Base-by-base conservation (phyloP, 495 filamentous ascomycete genomes). In the Choiromyces venosus region DNA sequence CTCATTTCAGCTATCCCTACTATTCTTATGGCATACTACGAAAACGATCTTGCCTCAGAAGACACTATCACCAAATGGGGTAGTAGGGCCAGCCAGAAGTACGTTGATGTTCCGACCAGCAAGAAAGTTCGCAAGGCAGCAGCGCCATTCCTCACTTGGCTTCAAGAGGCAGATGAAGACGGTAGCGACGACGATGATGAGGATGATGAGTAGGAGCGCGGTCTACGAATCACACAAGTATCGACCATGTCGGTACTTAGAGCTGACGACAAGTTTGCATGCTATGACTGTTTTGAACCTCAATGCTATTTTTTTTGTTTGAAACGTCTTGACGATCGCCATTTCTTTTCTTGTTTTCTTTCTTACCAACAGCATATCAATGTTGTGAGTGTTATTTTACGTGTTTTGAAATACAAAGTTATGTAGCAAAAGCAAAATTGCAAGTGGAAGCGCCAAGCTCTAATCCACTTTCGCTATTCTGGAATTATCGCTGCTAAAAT, bases 51-150 rank as follows among this genome's bases (percentile, higher is more conserved):
- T 67, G 83, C 96, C 75, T 88, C 87, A 44, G 95, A 99, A 85
- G 93, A 94, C 67, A 88, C 92, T 37, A 87, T 96, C 82, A 93
- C 90, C 84, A 90, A 90, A 70, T 99, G 95, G 95, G 93, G 93
- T 72, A 85, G 87, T 78, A 96, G 94, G 87, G 93, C 94, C 40
- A 96, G 93, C 88, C 97, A 96, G 89, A 96, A 96, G 83, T 97
- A 97, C 81, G 93, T 97, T 81, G 95, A 98, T 78, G 81, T 94
- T 44, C 76, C 88, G 64, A 94, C 89, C 72, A 97, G 93, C 85
- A 94, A 93, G 87, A 97, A 97, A 87, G 92, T 98, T 78, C 92
- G 93, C 86, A 95, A 96, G 87, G 89, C 92, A 73, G 94, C 95
- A 40, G 91, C 94, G 86, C 89, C 91, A 67, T 97, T 99, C 88